Evolutionary conservation across 2,329 filamentous ascomycete genomes (phyloP).

Genomic region (Pestalotiopsis sp.): DNA sequence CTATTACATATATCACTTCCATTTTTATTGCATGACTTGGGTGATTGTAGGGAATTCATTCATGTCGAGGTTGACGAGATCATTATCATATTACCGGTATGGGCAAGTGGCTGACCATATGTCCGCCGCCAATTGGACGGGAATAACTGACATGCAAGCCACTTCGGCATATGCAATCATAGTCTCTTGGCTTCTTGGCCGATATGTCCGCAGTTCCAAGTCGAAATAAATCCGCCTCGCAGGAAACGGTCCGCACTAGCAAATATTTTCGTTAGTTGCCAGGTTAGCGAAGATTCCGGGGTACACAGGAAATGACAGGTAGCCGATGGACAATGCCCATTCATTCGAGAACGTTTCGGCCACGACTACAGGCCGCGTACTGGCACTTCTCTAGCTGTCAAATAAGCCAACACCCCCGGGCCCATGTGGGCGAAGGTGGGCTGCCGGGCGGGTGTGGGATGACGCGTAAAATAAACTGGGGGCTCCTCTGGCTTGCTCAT

Average conservation of each 20-base stretch:
- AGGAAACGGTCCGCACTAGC: background rate
- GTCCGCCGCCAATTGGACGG: background rate
- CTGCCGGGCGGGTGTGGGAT: background rate
- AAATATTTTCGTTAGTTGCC: background rate
- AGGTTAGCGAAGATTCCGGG: background rate
- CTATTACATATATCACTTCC: background rate
- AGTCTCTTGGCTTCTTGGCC: background rate
- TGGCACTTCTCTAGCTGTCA: background rate
- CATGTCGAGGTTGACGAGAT: no score
- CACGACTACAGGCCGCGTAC: background rate
- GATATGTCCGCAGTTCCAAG: background rate
- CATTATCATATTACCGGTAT: background rate
- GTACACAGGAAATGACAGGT: background rate
- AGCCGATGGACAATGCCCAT: background rate
- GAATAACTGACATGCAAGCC: background rate
- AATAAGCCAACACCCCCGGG: background rate
- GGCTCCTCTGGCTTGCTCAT: background rate
- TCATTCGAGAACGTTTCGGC: background rate
- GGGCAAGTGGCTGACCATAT: background rate
- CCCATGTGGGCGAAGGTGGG: no score
- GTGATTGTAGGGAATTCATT: no score
- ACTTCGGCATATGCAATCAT: background rate
- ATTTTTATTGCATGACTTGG: background rate
- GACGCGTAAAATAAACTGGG: background rate
- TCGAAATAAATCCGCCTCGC: background rate